Base-by-base conservation (phyloP, 2,329 filamentous ascomycete genomes). In the Elsinoe perseae region DNA sequence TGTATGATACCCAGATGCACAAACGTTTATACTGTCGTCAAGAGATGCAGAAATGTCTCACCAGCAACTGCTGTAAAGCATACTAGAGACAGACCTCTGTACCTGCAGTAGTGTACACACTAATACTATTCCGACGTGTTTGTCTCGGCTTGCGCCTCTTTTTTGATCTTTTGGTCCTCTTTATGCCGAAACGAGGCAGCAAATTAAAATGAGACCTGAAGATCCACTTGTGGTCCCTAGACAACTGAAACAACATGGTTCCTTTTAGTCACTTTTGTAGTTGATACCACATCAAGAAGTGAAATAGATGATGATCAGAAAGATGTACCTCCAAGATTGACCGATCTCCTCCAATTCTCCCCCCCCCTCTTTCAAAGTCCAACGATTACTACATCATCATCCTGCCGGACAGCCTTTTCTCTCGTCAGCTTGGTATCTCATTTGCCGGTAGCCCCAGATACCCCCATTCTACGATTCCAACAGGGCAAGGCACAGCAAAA, bases 141-240 rank as follows among this genome's bases (percentile, higher is more conserved):
- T 52, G 48, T 52, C 48, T 52, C 48, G 48, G 48, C 12, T 18
- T 52, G 48, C 18, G 30, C 48, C 23, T 23, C 48, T 52, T 36
- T 52, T 34, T 14, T 8, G 43, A 2, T 27, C 10, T 6, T 30
- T 5, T 34, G 28, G n/a, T 52, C 48, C 48, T 52, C 48, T 23
- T 36, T 36, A 5, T 20, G 48, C 48, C 48, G 48, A 52, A 36
- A 52, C 18, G 28, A 27, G 43, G 12, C 23, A 52, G 20, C 48
- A 52, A 36, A 52, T 52, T 52, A 52, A 36, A 52, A 52, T 52
- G 27, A 34, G 28, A 52, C 27, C 7, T 10, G 21, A 30, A 52
- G 48, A 52, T 52, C 48, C 48, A 52, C 48, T 34, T 20, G 18
- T 23, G 30, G 14, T 36, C 30, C 48, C 48, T 21, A 6, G 27